phyloP scores from a whole-genome alignment of 805 yeast genomes.

The Lipomyces mesembrius region DNA sequence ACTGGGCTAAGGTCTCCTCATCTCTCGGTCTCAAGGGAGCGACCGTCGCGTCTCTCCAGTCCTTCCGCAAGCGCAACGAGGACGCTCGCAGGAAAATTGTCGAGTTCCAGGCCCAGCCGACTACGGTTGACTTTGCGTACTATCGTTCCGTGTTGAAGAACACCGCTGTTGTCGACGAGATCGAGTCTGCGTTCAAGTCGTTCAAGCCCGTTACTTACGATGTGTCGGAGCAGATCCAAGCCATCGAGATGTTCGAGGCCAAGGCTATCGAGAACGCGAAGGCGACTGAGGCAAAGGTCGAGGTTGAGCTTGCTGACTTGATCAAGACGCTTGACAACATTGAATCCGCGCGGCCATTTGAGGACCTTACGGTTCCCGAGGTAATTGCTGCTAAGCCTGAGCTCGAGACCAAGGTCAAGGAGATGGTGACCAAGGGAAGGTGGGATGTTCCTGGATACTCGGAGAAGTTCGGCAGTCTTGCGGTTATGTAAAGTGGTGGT shows the following conservation, averaged over 20 bases:
- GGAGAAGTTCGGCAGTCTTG: constrained; percentile 97
- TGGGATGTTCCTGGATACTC: constrained; percentile 98
- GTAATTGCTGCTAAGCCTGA: constrained; percentile 96
- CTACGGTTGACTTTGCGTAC: constrained; percentile 77
- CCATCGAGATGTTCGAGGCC: constrained; percentile 90
- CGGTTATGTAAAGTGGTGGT: constrained; percentile 64
- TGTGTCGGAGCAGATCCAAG: constrained; percentile 84
- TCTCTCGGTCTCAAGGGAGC: constrained; percentile 90
- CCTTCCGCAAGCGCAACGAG: constrained; percentile 98
- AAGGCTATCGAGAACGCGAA: constrained; percentile 96
- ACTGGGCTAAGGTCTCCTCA: constrained; percentile 91
- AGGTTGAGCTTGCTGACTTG: constrained; percentile 82
- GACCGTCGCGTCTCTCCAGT: constrained; percentile 83
- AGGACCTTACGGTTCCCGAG: constrained; percentile 94
- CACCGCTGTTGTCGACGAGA: constrained; percentile 73
- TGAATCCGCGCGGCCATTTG: constrained; percentile 96
- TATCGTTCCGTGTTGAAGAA: constrained; percentile 84
- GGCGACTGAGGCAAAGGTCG: constrained; percentile 86
- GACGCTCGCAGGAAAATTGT: constrained; percentile 87
- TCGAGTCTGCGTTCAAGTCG: constrained; percentile 72
- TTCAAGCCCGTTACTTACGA: constrained; percentile 88
- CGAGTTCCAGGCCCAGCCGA: constrained; percentile 72
- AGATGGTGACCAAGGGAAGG: constrained; percentile 94
- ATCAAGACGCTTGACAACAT: constrained; percentile 89
- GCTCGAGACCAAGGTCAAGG: constrained; percentile 91